Evolutionary conservation across 805 yeast species (phyloP), one percentile per base, ranked within the genome.

Genomic region (Metschnikowia hibisci): DNA sequence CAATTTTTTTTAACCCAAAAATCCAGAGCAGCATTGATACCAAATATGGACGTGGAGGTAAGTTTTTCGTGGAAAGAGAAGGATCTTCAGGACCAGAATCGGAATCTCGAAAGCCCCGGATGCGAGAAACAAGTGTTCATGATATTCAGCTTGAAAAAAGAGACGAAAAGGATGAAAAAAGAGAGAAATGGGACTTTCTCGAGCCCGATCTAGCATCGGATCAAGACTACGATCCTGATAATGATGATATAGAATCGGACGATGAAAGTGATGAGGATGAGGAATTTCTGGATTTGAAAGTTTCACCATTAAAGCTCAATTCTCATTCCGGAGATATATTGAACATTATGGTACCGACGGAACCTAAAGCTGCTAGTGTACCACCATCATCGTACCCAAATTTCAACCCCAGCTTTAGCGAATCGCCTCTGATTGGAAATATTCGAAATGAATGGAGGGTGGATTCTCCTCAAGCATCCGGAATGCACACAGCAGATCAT

Each of bases 21-120:
- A 84, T 87, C 42, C 81, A 80, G 44, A 76, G 78, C 36, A 80
- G 77, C 45, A 81, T 91, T 31, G 98, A 91, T 58, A 80, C 85
- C 44, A 91, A 91, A 56, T 91, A 91, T 55, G 82, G 83, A 10
- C 75, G 76, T 50, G 99, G 99, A 5, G 99, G 99, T 2, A 85
- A 90, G 56, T 91, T 86, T 58, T 89, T 81, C 57, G 87, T 85
- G 12, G 66, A 63, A 4, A 60, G 63, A 36, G 74, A 69, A n/a
- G 48, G 38, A 4, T 43, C 49, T 4, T 31, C 37, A 3, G 51
- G 47, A 3, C 50, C 50, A 4, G 53, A 47, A 22, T 34, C 33
- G 22, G 51, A 46, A 18, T 26, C 47, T n/a, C 23, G 40, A 9
- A 46, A 42, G 30, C 20, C 27, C 7, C 43, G 46, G 2, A 23